phyloP scores from a whole-genome alignment of 805 yeast genomes.

The Wickerhamomyces bisporus region DNA sequence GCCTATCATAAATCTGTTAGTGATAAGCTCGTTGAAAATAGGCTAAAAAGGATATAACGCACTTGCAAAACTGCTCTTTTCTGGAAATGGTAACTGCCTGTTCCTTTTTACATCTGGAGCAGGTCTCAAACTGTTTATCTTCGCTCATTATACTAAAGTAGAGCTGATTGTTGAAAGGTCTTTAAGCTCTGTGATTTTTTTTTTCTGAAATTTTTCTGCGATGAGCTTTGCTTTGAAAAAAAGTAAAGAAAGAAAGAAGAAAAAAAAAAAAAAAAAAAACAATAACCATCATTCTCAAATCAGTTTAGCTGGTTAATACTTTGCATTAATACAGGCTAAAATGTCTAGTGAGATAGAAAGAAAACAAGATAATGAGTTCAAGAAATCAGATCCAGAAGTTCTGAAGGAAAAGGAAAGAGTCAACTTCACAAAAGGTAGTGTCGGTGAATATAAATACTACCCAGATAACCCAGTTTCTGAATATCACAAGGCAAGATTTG shows the following conservation, averaged over 20 bases:
- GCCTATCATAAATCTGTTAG: conserved; percentile 7
- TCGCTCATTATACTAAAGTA: neutral
- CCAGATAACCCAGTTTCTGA: conserved; percentile 85
- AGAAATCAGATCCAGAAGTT: conserved; percentile 19
- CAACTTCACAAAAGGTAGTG: conserved; percentile 50
- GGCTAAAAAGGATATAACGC: too few relatives aligned
- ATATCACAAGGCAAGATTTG: conserved; percentile 63
- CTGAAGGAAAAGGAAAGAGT: conserved; percentile 37
- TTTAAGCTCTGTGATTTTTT: too few relatives aligned
- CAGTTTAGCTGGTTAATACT: too few relatives aligned
- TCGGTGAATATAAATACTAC: conserved; percentile 57
- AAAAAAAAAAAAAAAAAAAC: neutral
- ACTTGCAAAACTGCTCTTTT: conserved; percentile 58
- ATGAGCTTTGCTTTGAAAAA: neutral
- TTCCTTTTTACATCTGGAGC: conserved; percentile 41
- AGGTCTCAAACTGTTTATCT: conserved; percentile 4
- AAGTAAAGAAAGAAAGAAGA: neutral
- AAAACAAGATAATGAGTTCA: conserved; percentile 15
- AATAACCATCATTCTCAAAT: too few relatives aligned
- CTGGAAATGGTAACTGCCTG: conserved; percentile 44
- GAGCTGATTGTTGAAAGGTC: too few relatives aligned
- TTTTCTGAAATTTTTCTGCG: neutral
- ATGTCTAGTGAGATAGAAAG: conserved; percentile 6
- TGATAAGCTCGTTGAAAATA: too few relatives aligned
- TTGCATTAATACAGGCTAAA: too few relatives aligned